These are phyloP conservation scores for Alternaria tenuissima DNA, from an alignment of 2,329 filamentous ascomycete genomes.

Conservation along the genomic window DNA sequence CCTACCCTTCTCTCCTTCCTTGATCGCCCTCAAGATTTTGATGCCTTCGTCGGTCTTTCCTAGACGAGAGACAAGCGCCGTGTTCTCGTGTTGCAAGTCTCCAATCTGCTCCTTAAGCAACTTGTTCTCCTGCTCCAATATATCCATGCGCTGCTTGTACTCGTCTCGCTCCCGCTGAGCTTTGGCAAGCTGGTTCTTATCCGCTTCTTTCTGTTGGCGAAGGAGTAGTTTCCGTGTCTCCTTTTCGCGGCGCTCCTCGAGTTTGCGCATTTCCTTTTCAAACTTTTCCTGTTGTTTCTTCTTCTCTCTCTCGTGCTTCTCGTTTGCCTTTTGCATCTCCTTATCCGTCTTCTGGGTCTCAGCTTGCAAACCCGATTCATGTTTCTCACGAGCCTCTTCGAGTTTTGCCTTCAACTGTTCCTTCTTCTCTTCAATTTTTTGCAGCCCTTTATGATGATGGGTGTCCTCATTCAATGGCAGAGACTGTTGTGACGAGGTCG, in stretches of 20 bases:
- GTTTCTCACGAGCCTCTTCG: slow-evolving; percentile 63
- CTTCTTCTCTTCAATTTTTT: slow-evolving; percentile 68
- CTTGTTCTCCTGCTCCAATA: slow-evolving; percentile 59
- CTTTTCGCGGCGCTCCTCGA: slow-evolving; percentile 70
- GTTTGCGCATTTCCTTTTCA: slow-evolving; percentile 63
- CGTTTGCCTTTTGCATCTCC: slow-evolving; percentile 67
- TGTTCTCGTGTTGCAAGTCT: slow-evolving; percentile 67
- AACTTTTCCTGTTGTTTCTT: slow-evolving; percentile 55
- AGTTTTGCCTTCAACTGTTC: slow-evolving; percentile 68
- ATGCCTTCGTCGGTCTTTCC: slow-evolving; percentile 51
- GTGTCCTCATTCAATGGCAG: slow-evolving; percentile 25
- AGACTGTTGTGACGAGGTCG: slow-evolving; percentile 36
- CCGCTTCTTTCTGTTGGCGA: slow-evolving; percentile 68
- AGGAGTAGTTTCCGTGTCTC: slow-evolving; percentile 72
- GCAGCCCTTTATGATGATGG: slow-evolving; percentile 62
- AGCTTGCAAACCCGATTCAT: slow-evolving; percentile 45
- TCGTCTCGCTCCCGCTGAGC: slow-evolving; percentile 60
- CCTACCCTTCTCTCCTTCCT: slow-evolving; percentile 35
- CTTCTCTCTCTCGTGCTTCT: slow-evolving; percentile 68
- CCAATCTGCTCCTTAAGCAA: slow-evolving; percentile 61
- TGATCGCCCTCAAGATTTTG: slow-evolving; percentile 44
- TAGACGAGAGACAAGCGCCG: slow-evolving; percentile 56
- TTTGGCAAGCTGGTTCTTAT: slow-evolving; percentile 58
- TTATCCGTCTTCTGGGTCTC: slow-evolving; percentile 52
- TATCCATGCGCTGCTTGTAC: slow-evolving; percentile 54